phyloP scores from a whole-genome alignment of 306 rosid species.

The Dryas drummondii region DNA sequence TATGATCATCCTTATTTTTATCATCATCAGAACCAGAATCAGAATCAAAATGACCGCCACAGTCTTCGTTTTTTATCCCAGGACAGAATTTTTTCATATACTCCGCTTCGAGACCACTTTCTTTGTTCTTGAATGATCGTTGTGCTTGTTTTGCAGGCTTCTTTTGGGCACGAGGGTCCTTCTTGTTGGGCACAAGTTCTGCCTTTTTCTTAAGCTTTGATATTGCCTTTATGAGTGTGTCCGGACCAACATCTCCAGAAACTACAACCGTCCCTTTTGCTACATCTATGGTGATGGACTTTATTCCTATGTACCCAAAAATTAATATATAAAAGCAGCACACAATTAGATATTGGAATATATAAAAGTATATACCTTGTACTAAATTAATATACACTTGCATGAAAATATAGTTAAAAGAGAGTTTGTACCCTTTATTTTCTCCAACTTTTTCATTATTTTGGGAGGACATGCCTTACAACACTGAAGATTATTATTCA shows the following conservation, averaged over 20 bases:
- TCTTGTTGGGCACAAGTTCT: not conserved
- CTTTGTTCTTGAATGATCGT: not conserved
- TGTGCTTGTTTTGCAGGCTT: not conserved
- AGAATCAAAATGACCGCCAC: not conserved
- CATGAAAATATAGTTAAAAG: too few species aligned
- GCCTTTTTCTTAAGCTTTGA: slow-evolving; percentile 2
- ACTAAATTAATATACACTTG: not conserved
- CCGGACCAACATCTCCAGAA: not conserved
- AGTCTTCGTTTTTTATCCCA: not conserved
- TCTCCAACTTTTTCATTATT: slow-evolving; percentile 1
- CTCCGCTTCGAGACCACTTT: too few species aligned
- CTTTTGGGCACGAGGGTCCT: not conserved
- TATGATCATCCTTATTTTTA: not conserved
- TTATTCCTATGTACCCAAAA: not conserved
- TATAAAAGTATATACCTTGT: not conserved
- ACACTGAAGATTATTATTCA: not conserved
- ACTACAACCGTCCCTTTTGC: not conserved
- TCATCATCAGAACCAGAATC: not conserved
- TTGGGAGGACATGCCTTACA: not conserved
- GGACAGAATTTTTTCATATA: not conserved
- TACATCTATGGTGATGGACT: not conserved
- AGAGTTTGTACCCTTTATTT: slow-evolving; percentile 1
- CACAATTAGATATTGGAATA: not conserved
- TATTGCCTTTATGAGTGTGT: not conserved
- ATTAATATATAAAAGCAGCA: not conserved